Base-by-base conservation (phyloP, 2,329 filamentous ascomycete species). In the Alternaria consortialis region DNA sequence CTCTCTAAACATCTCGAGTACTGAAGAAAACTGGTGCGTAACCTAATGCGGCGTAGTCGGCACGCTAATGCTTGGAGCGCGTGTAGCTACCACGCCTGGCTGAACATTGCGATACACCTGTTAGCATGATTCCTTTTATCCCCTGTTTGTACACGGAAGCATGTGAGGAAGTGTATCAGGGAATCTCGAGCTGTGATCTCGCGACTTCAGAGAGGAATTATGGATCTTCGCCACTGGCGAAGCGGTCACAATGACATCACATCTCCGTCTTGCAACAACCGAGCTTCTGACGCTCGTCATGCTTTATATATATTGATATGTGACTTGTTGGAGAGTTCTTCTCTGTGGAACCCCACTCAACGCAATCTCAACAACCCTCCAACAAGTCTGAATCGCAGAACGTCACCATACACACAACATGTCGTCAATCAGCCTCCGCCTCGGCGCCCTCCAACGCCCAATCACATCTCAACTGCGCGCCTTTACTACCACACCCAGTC, bases 181-280 rank as follows among this genome's bases (percentile, higher is more conserved):
- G 29, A 34, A 9, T 5, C 13, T 1, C 3, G 5, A 27, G 17
- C 17, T 23, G n/a, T 47, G 2, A 23, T 23, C 7, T 15, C 31
- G 13, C 46, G 5, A 37, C 46, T 37, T 20, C 34, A 15, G 15
- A 15, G 2, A 29, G n/a, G 4, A 32, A 17, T 29, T 32, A 17
- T 52, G 29, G 34, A 37, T 43, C 15, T 36, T 29, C 17, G 47
- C 37, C 55, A 37, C 27, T 17, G 25, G 11, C 11, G 34, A 62
- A 36, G 55, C 47, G 39, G 66, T 70, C 60, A 70, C 55, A 15
- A 68, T 70, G 7, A 53, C 53, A 29, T 36, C 36, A 54, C 32
- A 42, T 29, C 8, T 23, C 20, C 27, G 17, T 53, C 31, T 34
- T 34, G 44, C 46, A 48, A 48, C 46, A 34, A 36, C 15, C 32